Conservation (phyloP, 179 eudicot genomes). For the Beta macrorhiza region DNA sequence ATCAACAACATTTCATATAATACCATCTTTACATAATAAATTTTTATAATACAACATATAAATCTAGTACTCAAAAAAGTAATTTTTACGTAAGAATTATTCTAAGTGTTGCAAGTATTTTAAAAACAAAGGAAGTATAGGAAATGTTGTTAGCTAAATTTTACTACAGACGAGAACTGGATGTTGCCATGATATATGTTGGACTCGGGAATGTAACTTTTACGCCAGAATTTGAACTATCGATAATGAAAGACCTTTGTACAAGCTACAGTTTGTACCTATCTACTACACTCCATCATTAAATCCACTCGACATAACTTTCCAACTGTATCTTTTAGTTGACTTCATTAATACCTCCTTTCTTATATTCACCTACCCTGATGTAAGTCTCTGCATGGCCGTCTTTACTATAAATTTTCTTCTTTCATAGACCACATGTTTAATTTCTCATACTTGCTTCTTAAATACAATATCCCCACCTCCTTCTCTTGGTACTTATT, state of each 20-base stretch:
- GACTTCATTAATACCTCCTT: slow-evolving; percentile 27
- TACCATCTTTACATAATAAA: too few relatives aligned
- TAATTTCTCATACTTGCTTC: neutral
- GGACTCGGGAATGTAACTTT: slow-evolving; percentile 21
- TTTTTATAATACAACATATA: too few relatives aligned
- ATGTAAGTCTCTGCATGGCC: slow-evolving; percentile 26
- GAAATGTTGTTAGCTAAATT: too few relatives aligned
- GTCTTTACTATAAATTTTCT: slow-evolving; percentile 16
- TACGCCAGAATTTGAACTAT: slow-evolving; percentile 5
- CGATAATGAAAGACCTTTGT: neutral
- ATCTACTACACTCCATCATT: slow-evolving; percentile 18
- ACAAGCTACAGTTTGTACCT: slow-evolving; percentile 14
- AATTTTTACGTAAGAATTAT: too few relatives aligned
- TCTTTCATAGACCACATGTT: slow-evolving; percentile 13
- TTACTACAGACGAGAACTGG: neutral
- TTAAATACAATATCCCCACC: neutral
- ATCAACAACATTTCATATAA: too few relatives aligned
- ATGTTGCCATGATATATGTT: neutral
- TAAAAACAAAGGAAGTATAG: too few relatives aligned
- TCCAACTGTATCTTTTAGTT: slow-evolving; percentile 30
- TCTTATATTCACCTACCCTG: slow-evolving; percentile 24
- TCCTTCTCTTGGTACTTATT: neutral
- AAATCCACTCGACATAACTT: slow-evolving; percentile 25
- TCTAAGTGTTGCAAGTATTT: too few relatives aligned
- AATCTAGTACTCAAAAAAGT: too few relatives aligned